Percentiles rank a stretch among this genome's conserved stretches.
Evolutionary conservation across 1,139 yeast genomes (phyloP).

Genomic region (Spencermartinsiella ligniputridi): DNA sequence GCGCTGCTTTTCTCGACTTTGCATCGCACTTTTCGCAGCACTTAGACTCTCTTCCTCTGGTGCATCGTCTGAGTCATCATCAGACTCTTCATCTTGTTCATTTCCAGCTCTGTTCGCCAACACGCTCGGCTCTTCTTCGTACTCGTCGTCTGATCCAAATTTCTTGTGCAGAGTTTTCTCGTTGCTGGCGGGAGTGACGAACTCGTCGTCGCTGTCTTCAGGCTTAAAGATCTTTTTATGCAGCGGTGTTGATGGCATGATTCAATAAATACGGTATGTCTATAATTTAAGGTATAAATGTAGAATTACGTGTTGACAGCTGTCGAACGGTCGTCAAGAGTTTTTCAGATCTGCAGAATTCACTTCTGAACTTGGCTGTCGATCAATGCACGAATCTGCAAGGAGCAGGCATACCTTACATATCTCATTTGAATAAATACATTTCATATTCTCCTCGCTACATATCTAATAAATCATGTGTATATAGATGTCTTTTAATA

Average conservation of each 20-base stretch:
- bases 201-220: conserved; percentile 2
- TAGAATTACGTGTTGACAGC: too few relatives aligned
- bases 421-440: too few relatives aligned
- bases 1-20: conserved; percentile 9
- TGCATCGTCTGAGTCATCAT: conserved; percentile 20
- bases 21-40: conserved; percentile 13
- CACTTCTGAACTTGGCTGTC: too few relatives aligned
- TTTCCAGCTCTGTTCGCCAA: background rate
- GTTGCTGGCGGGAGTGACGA: conserved; percentile 5
- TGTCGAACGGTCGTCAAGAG: too few relatives aligned
- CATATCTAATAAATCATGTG: too few relatives aligned
- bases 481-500: too few relatives aligned
- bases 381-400: too few relatives aligned
- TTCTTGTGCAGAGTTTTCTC: conserved; percentile 6
- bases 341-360: too few relatives aligned
- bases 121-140: conserved; percentile 1
- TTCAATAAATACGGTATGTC: background rate
- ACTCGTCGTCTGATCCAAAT: conserved; percentile 9
- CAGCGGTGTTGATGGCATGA: background rate
- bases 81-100: background rate
- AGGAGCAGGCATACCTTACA: too few relatives aligned
- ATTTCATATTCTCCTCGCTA: too few relatives aligned
- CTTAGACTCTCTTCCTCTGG: conserved; percentile 25
- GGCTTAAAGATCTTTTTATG: background rate
- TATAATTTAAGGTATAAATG: background rate